Conservation (phyloP, 805 yeast genomes). For the Wickerhamiella azyma region DNA sequence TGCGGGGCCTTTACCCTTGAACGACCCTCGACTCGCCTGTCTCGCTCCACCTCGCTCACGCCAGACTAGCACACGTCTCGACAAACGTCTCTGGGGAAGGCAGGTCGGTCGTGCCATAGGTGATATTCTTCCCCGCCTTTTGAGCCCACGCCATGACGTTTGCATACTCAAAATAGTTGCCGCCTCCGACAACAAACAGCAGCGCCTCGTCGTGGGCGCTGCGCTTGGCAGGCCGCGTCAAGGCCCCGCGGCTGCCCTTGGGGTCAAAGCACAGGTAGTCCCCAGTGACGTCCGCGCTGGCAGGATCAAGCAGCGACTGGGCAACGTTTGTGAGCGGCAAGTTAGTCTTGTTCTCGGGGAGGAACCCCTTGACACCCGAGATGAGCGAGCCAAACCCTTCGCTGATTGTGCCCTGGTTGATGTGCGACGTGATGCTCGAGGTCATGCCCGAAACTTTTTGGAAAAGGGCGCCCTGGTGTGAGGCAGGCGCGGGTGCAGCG, state of each 20-base stretch:
- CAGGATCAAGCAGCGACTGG: slow-evolving; percentile 82
- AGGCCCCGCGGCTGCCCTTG: slow-evolving; percentile 70
- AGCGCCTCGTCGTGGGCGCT: slow-evolving; percentile 66
- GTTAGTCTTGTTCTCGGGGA: slow-evolving; percentile 72
- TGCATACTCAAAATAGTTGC: slow-evolving; percentile 86
- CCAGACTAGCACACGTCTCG: slow-evolving; percentile 23
- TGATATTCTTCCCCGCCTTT: slow-evolving; percentile 40
- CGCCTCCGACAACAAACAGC: slow-evolving; percentile 94
- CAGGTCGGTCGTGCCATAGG: slow-evolving; percentile 71
- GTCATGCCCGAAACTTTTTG: slow-evolving; percentile 56
- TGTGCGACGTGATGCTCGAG: slow-evolving; percentile 55
- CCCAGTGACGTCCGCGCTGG: slow-evolving; percentile 30
- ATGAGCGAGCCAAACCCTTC: slow-evolving; percentile 86
- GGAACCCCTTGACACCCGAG: slow-evolving; percentile 69
- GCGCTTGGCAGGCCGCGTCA: slow-evolving; percentile 76
- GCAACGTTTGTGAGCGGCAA: slow-evolving; percentile 84
- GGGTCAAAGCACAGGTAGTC: slow-evolving; percentile 89
- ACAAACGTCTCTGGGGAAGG: slow-evolving; percentile 23
- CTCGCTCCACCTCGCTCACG: too few species aligned
- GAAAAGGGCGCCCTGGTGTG: slow-evolving; percentile 26
- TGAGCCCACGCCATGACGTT: slow-evolving; percentile 80
- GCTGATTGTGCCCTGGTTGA: slow-evolving; percentile 64
- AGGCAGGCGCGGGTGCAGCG: slow-evolving; percentile 13
- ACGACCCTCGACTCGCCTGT: too few species aligned
- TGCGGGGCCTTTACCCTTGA: too few species aligned